A percentile compares a stretch with the other conserved stretches of the same genome.
phyloP scores from a whole-genome alignment of 169 alveolate species.

The Plasmodium relictum region DNA sequence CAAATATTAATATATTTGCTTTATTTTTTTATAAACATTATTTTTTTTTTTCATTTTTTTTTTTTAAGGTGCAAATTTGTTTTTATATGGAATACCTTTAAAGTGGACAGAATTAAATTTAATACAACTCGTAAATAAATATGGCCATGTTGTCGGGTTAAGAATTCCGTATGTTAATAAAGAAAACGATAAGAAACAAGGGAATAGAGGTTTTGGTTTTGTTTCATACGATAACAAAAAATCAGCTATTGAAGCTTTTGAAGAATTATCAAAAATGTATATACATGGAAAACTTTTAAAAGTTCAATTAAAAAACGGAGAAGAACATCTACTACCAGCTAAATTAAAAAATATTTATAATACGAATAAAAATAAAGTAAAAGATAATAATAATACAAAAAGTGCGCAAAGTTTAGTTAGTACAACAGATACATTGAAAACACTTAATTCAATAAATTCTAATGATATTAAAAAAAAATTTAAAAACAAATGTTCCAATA shows the following conservation, averaged over 20 bases:
- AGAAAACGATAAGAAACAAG: conserved; percentile 79
- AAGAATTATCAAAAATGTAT: conserved; percentile 81
- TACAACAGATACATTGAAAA: conserved; percentile 69
- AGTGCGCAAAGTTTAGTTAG: conserved; percentile 74
- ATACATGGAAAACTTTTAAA: conserved; percentile 82
- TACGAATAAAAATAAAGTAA: conserved; percentile 23
- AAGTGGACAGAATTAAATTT: conserved; percentile 83
- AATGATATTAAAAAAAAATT: conserved; percentile 21
- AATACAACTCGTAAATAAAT: conserved; percentile 82
- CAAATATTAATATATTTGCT: not conserved
- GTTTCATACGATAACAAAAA: conserved; percentile 84
- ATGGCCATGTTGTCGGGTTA: conserved; percentile 85
- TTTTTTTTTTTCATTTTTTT: conserved; percentile 8
- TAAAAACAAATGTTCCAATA: conserved; percentile 21
- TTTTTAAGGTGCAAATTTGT: conserved; percentile 81
- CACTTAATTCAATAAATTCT: conserved; percentile 64
- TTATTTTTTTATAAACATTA: not conserved
- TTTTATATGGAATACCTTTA: conserved; percentile 83
- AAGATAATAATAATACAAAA: conserved; percentile 33
- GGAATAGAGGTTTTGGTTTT: conserved; percentile 83
- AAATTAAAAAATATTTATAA: conserved; percentile 56
- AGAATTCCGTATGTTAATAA: conserved; percentile 81
- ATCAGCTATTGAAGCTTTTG: conserved; percentile 84
- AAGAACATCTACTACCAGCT: conserved; percentile 81
- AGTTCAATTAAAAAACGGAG: conserved; percentile 83